Evolutionary conservation across 208 protist species (phyloP).

Genomic region (Leishmania amazonensis): DNA sequence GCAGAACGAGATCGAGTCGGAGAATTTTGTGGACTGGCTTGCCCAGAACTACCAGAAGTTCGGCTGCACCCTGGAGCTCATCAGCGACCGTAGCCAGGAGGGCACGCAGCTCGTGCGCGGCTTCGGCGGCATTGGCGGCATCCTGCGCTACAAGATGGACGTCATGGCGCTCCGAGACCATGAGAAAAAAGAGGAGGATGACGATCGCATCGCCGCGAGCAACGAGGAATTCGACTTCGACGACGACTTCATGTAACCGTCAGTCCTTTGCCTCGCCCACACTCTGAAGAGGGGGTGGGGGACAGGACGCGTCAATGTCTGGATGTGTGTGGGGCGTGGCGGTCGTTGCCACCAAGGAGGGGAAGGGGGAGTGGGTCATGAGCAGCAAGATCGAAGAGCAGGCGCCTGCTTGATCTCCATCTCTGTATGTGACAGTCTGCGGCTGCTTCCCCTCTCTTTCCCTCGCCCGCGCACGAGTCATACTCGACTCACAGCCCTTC

Average conservation of each 20-base stretch:
- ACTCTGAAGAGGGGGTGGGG: not conserved
- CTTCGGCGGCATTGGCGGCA: constrained; percentile 98
- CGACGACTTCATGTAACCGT: constrained; percentile 88
- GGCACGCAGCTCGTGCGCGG: constrained; percentile 98
- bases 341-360: not conserved
- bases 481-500: not conserved
- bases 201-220: constrained; percentile 57
- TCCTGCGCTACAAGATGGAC: constrained; percentile 93
- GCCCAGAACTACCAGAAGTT: constrained; percentile 99
- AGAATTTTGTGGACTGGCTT: constrained; percentile 98
- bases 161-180: constrained; percentile 87
- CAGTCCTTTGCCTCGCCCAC: not conserved
- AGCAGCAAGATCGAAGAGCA: not conserved
- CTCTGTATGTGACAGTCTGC: not conserved
- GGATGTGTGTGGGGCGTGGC: constrained; percentile 1
- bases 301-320: not conserved
- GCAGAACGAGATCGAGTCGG: constrained; percentile 89
- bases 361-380: not conserved
- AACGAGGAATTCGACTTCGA: constrained; percentile 92
- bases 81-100: constrained; percentile 96
- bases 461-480: too few relatives aligned
- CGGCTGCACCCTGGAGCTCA: constrained; percentile 95
- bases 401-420: not conserved
- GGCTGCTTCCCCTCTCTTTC: too few relatives aligned
- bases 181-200: constrained; percentile 79